Base-by-base conservation (phyloP, 2,329 filamentous ascomycete species). In the Trichoderma sp. region DNA sequence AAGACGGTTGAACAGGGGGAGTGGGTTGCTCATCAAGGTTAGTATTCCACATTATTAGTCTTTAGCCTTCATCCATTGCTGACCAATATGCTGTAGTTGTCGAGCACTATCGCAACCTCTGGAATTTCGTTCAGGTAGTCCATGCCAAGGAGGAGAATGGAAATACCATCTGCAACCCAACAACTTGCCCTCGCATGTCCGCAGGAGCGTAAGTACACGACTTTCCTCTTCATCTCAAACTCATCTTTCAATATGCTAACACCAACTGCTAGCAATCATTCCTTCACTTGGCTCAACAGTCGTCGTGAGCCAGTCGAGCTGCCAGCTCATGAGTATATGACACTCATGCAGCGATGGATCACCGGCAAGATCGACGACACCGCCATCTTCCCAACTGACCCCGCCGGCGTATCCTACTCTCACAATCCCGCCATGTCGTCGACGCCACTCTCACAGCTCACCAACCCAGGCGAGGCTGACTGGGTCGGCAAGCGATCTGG, bases 341-440 rank as follows among this genome's bases (percentile, higher is more conserved):
- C 93, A 75, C 90, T 97, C 30, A 97, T 98, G 81, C 95, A 98
- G 83, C 93, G 95, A 78, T 98, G 95, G 95, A 97, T 98, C 80
- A 93, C 93, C 34, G 94, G 94, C 83, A 98, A 98, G 84, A 94
- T 97, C 74, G 93, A 96, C 77, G 95, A 98, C 80, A 90, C 90
- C 64, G 88, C 88, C 79, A 93, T 97, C 82, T 98, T 98, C 83
- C 95, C 95, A 6, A 97, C 94, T 55, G 94, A 96, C 77, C 90
- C 91, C 7, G 88, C 91, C 50, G 88, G 88, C 57, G 87, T 92
- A 63, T 92, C 91, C 20, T 91, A 88, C 75, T 85, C 90, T 58
- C 85, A 88, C 77, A 90, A 90, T 75, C 87, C 90, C 58, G 84
- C 87, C 71, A 84, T 90, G 75, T 86, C 84, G 73, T 84, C 86